phyloP scores from a whole-genome alignment of 2,329 filamentous ascomycete species.

The Myriosclerotinia curreyana region DNA sequence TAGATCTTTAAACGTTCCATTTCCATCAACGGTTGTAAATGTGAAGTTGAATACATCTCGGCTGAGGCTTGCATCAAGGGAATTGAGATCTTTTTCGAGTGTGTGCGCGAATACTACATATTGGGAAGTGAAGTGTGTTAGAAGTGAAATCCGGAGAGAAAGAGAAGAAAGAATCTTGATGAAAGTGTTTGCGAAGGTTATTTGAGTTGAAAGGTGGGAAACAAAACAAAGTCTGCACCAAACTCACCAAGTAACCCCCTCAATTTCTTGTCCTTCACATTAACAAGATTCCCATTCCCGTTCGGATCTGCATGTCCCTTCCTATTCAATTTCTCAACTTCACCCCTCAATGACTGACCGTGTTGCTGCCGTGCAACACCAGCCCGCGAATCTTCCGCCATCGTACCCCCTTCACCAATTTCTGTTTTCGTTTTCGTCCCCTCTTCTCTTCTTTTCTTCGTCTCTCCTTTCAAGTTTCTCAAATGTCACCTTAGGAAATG shows the following conservation, averaged over 20 bases:
- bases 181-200: neutral
- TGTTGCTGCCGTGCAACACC: conserved; percentile 10
- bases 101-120: conserved; percentile 1
- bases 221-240: neutral
- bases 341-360: neutral
- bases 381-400: conserved; percentile 1
- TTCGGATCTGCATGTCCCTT: neutral
- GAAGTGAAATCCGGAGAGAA: neutral
- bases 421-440: conserved; percentile 1
- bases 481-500: conserved; percentile 5
- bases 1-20: conserved; percentile 32
- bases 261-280: conserved; percentile 7
- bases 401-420: neutral
- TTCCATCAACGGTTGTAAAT: neutral
- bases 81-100: conserved; percentile 12
- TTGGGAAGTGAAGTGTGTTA: neutral
- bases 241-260: conserved; percentile 11
- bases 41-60: conserved; percentile 5
- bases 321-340: neutral
- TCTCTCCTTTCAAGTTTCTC: neutral
- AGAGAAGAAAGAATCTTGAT: neutral
- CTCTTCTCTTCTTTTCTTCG: neutral
- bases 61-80: neutral
- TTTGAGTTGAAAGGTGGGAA: neutral
- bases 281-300: neutral